Evolutionary conservation across 805 yeast genomes (phyloP).

Genomic region (Yamadazyma sp.): DNA sequence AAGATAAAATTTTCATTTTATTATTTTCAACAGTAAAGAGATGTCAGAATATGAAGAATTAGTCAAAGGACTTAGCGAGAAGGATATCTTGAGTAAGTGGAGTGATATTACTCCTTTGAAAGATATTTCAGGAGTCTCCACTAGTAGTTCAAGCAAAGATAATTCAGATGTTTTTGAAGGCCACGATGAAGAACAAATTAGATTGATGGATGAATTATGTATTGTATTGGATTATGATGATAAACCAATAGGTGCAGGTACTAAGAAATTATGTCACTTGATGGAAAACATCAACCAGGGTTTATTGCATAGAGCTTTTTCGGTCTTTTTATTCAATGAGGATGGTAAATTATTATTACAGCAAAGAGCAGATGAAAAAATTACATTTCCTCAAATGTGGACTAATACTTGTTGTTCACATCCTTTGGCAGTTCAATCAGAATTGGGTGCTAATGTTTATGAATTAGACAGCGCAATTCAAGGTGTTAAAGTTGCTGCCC

Average conservation of each 20-base stretch:
- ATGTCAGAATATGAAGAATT: conserved; percentile 24
- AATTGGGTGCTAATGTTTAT: conserved; percentile 55
- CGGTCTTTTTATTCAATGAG: conserved; percentile 86
- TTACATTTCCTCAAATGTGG: conserved; percentile 97
- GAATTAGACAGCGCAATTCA: conserved; percentile 56
- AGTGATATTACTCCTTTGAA: conserved; percentile 66
- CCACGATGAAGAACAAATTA: conserved; percentile 91
- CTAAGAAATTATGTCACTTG: conserved; percentile 85
- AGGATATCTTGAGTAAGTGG: conserved; percentile 55
- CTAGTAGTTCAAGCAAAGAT: conserved; percentile 28
- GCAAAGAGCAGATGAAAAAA: conserved; percentile 94
- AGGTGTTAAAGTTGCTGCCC: conserved; percentile 88
- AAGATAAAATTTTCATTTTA: conserved; percentile 5
- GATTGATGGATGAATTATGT: conserved; percentile 94
- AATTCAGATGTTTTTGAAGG: conserved; percentile 63
- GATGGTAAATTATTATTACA: conserved; percentile 78
- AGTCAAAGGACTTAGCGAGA: conserved; percentile 49
- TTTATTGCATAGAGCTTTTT: conserved; percentile 89
- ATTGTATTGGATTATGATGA: conserved; percentile 89
- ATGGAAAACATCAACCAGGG: conserved; percentile 87
- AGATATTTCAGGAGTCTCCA: conserved; percentile 56
- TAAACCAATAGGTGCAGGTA: conserved; percentile 85
- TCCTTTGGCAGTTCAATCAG: conserved; percentile 81
- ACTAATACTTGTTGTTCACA: conserved; percentile 99
- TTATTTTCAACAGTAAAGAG: conserved; percentile 40